Conservation (phyloP, 768 basidiomycete species). For the Suillus luteus region DNA sequence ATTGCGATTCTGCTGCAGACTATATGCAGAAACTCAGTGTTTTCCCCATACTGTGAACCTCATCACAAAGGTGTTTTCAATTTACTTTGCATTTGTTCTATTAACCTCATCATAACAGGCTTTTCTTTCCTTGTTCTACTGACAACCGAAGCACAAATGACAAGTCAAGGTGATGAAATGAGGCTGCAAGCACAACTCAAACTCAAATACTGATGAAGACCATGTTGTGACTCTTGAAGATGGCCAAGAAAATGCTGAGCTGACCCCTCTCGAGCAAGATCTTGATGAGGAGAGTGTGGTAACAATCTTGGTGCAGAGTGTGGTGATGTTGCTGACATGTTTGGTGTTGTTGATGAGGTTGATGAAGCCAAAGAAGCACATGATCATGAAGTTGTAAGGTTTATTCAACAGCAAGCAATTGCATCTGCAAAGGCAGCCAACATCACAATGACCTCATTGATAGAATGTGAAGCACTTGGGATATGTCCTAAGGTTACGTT, state of each 20-base stretch:
- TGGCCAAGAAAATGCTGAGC: background rate
- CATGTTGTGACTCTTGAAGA: background rate
- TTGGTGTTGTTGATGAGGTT: too few species aligned
- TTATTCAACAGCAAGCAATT: constrained; percentile 13
- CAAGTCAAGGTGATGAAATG: background rate
- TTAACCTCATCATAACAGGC: background rate
- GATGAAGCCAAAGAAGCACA: constrained; percentile 23
- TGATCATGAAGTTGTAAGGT: constrained; percentile 19
- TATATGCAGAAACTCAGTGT: constrained; percentile 24
- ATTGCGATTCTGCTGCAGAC: constrained; percentile 30
- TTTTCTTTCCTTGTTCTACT: background rate
- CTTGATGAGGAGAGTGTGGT: too few species aligned
- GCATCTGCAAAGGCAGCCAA: too few species aligned
- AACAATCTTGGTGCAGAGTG: background rate
- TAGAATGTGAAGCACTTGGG: too few species aligned
- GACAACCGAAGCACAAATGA: background rate
- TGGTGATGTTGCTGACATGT: too few species aligned
- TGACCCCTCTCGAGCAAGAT: background rate
- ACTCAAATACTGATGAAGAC: too few species aligned
- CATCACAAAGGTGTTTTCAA: constrained; percentile 31
- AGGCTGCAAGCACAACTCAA: too few species aligned
- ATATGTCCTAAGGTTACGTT: too few species aligned
- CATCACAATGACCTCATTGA: too few species aligned
- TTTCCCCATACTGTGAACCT: constrained; percentile 36
- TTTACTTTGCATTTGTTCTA: background rate